phyloP scores from a whole-genome alignment of 805 yeast species.

The Candida taoyuanica region DNA sequence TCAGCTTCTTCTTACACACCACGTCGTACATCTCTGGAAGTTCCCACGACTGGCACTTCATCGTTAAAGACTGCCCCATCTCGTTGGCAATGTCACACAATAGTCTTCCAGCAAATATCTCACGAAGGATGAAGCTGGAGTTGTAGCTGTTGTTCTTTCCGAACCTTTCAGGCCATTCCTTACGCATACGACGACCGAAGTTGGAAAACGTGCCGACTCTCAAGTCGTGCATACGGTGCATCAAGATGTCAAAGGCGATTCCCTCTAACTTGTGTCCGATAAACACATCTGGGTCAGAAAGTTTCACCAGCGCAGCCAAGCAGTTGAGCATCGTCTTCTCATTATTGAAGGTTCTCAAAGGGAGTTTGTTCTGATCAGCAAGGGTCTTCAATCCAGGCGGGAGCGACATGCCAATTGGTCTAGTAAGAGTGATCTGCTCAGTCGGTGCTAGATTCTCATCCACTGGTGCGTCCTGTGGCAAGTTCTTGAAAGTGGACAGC shows the following conservation, averaged over 20 bases:
- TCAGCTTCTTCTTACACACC: constrained; percentile 60
- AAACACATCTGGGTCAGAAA: constrained; percentile 84
- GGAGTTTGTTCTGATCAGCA: constrained; percentile 50
- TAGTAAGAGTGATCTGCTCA: constrained; percentile 62
- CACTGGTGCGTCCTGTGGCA: constrained; percentile 73
- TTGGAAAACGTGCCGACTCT: constrained; percentile 73
- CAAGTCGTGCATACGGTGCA: constrained; percentile 75
- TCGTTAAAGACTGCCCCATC: constrained; percentile 87
- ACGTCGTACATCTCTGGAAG: constrained; percentile 85
- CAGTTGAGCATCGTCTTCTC: constrained; percentile 74
- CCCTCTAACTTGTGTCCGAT: constrained; percentile 84
- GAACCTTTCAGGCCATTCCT: constrained; percentile 71
- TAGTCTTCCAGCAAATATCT: constrained; percentile 78
- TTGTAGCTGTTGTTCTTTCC: constrained; percentile 47
- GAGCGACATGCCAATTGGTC: constrained; percentile 69
- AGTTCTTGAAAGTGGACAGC: constrained; percentile 59
- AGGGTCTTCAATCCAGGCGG: constrained; percentile 73
- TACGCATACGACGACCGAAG: constrained; percentile 77
- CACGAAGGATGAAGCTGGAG: constrained; percentile 54
- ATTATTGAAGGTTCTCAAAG: constrained; percentile 56
- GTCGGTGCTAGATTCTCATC: constrained; percentile 57
- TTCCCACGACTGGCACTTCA: constrained; percentile 93
- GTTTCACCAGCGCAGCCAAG: constrained; percentile 64
- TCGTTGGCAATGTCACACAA: constrained; percentile 92
- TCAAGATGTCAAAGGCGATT: constrained; percentile 70